Evolutionary conservation across 2,329 filamentous ascomycete species (phyloP).

Genomic region (Fusarium albidum): DNA sequence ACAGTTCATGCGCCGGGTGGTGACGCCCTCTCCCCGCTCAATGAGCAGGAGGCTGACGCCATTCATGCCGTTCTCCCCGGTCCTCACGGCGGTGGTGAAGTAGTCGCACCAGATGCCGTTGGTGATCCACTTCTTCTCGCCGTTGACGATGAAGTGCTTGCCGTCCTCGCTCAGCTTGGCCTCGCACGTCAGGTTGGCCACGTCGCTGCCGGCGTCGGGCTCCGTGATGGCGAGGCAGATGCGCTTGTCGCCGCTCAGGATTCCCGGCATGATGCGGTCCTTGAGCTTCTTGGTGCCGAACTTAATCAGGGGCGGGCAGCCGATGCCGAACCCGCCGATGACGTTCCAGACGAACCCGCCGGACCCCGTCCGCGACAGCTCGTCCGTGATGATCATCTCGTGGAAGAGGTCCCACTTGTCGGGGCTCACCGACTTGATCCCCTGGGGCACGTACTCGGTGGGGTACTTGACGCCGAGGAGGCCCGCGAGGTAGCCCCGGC

Average conservation of each 20-base stretch:
- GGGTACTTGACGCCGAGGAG: conserved; percentile 87
- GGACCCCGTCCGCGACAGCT: conserved; percentile 86
- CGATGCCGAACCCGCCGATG: conserved; percentile 96
- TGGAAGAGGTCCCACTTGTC: conserved; percentile 99
- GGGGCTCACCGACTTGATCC: conserved; percentile 78
- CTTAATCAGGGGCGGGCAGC: conserved; percentile 89
- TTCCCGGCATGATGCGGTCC: conserved; percentile 86
- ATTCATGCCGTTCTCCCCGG: conserved; percentile 88
- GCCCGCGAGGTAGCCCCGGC: conserved; percentile 91
- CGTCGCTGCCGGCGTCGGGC: conserved; percentile 92
- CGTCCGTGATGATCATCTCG: conserved; percentile 94
- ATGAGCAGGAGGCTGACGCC: conserved; percentile 91
- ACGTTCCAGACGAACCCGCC: conserved; percentile 98
- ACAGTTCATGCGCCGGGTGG: conserved; percentile 96
- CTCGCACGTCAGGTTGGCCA: conserved; percentile 94
- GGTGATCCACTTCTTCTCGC: conserved; percentile 99
- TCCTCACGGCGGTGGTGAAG: conserved; percentile 96
- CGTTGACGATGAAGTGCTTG: conserved; percentile 99
- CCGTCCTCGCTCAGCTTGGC: conserved; percentile 94
- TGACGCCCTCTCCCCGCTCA: conserved; percentile 88
- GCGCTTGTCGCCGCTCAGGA: conserved; percentile 91
- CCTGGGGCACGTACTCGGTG: conserved; percentile 72
- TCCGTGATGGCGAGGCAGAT: conserved; percentile 98
- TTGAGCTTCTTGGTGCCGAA: conserved; percentile 87
- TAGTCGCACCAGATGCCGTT: conserved; percentile 98